A percentile compares a stretch with the other conserved stretches of the same genome.
phyloP scores from a whole-genome alignment of 2,329 filamentous ascomycete species.

The Xylaria sp. region DNA sequence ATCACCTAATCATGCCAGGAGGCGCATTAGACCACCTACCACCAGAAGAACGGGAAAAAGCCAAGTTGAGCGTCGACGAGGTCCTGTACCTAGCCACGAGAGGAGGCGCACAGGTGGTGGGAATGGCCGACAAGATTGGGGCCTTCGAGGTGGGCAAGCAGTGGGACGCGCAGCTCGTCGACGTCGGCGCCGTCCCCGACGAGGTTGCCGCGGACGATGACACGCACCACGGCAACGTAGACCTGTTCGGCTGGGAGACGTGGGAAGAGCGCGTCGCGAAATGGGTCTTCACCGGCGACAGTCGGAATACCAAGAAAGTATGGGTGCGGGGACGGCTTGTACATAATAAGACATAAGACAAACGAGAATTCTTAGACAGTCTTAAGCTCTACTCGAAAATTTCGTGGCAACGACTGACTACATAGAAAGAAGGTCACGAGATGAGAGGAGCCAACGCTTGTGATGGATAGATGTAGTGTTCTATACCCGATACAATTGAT shows the following conservation, averaged over 20 bases:
- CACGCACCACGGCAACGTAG: slow-evolving; percentile 71
- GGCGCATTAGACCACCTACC: slow-evolving; percentile 39
- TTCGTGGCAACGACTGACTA: background rate
- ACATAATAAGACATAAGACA: slow-evolving; percentile 60
- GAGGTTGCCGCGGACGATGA: slow-evolving; percentile 50
- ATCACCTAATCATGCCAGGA: slow-evolving; percentile 71
- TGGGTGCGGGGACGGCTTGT: slow-evolving; percentile 90
- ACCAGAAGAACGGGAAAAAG: slow-evolving; percentile 53
- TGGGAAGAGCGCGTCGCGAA: slow-evolving; percentile 89
- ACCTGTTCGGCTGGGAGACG: slow-evolving; percentile 91
- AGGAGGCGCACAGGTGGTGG: slow-evolving; percentile 86
- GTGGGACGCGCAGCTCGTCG: slow-evolving; percentile 89
- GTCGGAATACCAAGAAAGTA: slow-evolving; percentile 86
- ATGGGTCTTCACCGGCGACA: slow-evolving; percentile 94
- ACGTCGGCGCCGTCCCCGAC: slow-evolving; percentile 63
- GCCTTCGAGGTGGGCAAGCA: slow-evolving; percentile 87
- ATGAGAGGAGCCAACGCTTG: background rate
- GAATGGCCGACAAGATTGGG: slow-evolving; percentile 76
- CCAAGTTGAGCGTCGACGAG: slow-evolving; percentile 84
- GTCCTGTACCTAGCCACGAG: slow-evolving; percentile 85
- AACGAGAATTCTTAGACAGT: slow-evolving; percentile 8
- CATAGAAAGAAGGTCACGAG: slow-evolving; percentile 1
- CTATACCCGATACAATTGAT: too few species aligned
- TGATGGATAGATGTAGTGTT: slow-evolving; percentile 6
- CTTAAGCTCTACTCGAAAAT: background rate